Evolutionary conservation across 331 rosid species (phyloP).

Genomic region (Acacia pycnantha): DNA sequence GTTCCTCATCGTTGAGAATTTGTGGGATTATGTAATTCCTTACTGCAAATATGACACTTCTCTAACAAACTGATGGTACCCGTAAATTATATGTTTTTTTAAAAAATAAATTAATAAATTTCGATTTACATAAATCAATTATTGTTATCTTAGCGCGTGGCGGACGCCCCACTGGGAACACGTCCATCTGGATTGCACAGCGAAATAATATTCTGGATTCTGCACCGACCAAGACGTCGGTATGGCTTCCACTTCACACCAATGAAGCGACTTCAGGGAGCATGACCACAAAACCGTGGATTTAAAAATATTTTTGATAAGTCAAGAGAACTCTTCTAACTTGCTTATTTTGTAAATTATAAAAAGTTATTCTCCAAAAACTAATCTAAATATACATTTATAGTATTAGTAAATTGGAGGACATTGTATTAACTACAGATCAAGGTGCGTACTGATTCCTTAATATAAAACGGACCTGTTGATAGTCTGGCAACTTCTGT

Average conservation of each 20-base stretch:
- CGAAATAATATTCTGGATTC: not conserved
- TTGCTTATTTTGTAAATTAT: too few species aligned
- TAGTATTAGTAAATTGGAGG: not conserved
- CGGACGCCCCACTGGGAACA: not conserved
- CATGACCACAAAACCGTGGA: too few species aligned
- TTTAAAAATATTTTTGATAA: too few species aligned
- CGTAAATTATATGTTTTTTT: too few species aligned
- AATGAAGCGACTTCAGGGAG: too few species aligned
- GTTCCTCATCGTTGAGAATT: not conserved
- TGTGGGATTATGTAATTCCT: not conserved
- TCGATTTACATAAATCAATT: not conserved
- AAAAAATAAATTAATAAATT: not conserved
- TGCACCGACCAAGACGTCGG: too few species aligned
- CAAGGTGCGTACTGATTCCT: not conserved
- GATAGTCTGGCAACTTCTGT: not conserved
- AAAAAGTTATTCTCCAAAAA: too few species aligned
- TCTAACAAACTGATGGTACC: too few species aligned
- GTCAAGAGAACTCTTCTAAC: too few species aligned
- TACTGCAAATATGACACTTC: too few species aligned
- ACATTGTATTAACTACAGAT: not conserved
- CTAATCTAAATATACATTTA: too few species aligned
- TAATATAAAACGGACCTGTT: not conserved
- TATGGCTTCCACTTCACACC: too few species aligned
- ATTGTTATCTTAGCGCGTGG: not conserved
- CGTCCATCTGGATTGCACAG: slow-evolving; percentile 15